Base-by-base conservation (phyloP, 345 rosid species). In the Linum tenue region DNA sequence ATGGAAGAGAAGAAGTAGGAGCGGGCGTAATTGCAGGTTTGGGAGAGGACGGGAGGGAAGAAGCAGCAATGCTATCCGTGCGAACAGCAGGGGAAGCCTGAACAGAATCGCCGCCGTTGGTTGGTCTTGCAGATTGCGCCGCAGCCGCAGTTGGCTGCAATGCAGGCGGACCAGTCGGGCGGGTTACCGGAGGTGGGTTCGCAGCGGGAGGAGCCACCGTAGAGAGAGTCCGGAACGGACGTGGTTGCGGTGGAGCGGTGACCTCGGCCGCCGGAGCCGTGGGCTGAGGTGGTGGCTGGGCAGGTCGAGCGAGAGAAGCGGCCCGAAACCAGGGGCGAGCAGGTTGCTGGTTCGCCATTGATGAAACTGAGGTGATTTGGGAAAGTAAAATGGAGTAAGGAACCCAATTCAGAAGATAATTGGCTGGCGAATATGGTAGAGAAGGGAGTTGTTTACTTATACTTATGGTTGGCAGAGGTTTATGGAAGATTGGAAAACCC, bases 261-360 rank as follows among this genome's bases (percentile, higher is more conserved):
- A 48, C 60, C 22, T 57, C 60, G 0, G 83, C 65, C 35, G 64
- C 74, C 3, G 81, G 79, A 5, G 75, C 36, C 3, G 81, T 73
- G 15, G 75, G 5, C 39, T 81, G 75, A 14, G 72, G 40, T 44
- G 70, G 56, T 2, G 78, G 64, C 10, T 65, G 43, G 2, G 42
- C 64, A 3, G 82, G 79, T 37, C 86, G 82, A 37, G 72, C 67
- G 15, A 83, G 43, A 51, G 88, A 80, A 36, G 79, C 57, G 62
- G 80, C 73, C 64, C 90, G 90, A 41, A 76, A 75, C 90, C 90
- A 84, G 11, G 79, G 83, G 51, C 88, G 85, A 63, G 35, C 31
- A 9, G 73, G 72, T 12, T 55, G 85, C 71, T 72, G 82, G 79
- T 61, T 64, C 55, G 90, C 75, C 85, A 83, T 80, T 41, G 10